phyloP scores from a whole-genome alignment of 768 basidiomycete species.

The Lactarius evosmus region DNA sequence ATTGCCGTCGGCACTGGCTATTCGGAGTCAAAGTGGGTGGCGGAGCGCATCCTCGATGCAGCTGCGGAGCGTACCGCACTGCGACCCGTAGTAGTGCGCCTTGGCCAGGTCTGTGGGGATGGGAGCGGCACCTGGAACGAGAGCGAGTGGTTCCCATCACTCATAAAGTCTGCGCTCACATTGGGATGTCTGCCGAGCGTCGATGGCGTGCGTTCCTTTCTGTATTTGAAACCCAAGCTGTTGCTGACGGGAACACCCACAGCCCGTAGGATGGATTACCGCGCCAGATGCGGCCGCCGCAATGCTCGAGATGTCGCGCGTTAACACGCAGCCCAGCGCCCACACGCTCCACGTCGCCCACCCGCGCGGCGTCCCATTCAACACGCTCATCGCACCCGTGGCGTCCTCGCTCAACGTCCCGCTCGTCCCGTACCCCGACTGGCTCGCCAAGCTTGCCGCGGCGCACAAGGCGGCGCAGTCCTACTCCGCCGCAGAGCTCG shows the following conservation, averaged over 20 bases:
- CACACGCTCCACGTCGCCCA: conserved; percentile 29
- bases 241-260: conserved; percentile 4
- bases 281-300: conserved; percentile 30
- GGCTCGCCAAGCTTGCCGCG: conserved; percentile 29
- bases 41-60: conserved; percentile 29
- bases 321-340: conserved; percentile 16
- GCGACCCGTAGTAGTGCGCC: conserved; percentile 28
- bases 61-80: conserved; percentile 25
- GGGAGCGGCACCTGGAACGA: conserved; percentile 32
- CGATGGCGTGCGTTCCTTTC: conserved; percentile 24
- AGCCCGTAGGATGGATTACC: conserved; percentile 32
- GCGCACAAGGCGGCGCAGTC: conserved; percentile 13
- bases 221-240: neutral
- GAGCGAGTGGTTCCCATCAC: conserved; percentile 32
- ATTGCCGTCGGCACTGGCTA: conserved; percentile 28
- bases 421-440: conserved; percentile 30
- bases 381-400: conserved; percentile 25
- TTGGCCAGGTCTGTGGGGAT: conserved; percentile 34
- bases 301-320: conserved; percentile 30
- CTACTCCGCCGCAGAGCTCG: conserved; percentile 15
- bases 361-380: conserved; percentile 30
- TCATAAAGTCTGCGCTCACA: conserved; percentile 28
- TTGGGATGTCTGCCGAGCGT: conserved; percentile 28
- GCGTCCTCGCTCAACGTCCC: conserved; percentile 28
- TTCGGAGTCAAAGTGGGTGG: conserved; percentile 31